Evolutionary conservation across 75 land plant genomes (phyloP), one percentile per base, ranked within the genome.

Genomic region (Cryptomeria japonica): DNA sequence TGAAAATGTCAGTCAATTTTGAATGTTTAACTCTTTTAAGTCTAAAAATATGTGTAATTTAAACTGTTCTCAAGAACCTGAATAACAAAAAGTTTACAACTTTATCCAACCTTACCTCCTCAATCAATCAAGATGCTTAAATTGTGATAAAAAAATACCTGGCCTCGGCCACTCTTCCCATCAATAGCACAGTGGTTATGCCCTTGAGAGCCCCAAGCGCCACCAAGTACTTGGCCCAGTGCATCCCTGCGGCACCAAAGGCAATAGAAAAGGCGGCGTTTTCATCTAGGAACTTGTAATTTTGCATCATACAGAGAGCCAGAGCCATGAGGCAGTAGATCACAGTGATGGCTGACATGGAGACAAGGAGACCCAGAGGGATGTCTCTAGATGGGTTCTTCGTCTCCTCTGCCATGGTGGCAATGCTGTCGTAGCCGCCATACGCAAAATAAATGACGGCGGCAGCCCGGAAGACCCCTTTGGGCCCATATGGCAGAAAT

Each of bases 351-450:
- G 93, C 78, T 0, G 92, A 85, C 97, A 97, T 97, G 38, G 99
- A 96, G 4, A 93, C 96, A 13, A 97, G 70, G 34, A 97, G 87
- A 5, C 99, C 99, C 7, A 97, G 32, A 0, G 99, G 99, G 32
- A 97, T 96, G 83, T 97, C 99, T 77, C 92, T 85, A 0, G 91
- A 79, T 0, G 99, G 99, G 79, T 96, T 92, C 84, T 91, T 92
- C 9, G 95, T 93, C 82, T 97, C 99, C 82, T 97, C 99, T 0
- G 99, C 99, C 96, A 97, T 90, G 1, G 97, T 97, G 14, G 99
- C 92, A 10, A 96, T 90, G 10, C 55, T 91, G 89, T 97, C 97
- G 87, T 94, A 97, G 9, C 99, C 99, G 9, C 88, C 70, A 86
- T 96, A 96, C 1, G 99, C 93, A 32, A 89, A 97, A 90, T 89